Percentiles rank a stretch among this genome's conserved stretches.
Evolutionary conservation across 805 yeast genomes (phyloP).

Genomic region (Candida taoyuanica): DNA sequence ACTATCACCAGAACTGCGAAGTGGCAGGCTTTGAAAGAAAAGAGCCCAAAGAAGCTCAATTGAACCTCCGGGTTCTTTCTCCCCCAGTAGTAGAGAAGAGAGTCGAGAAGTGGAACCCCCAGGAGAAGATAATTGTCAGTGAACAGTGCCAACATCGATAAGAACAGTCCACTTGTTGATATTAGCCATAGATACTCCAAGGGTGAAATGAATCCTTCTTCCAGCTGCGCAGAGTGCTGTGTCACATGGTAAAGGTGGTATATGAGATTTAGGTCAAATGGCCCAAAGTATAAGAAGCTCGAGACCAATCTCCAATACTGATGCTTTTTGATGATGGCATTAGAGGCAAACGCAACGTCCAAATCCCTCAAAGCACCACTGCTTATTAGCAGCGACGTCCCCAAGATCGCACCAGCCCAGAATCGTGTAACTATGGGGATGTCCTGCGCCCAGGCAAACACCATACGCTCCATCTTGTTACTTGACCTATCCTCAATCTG

Average conservation of each 20-base stretch:
- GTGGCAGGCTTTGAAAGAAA: constrained; percentile 17
- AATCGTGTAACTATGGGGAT: constrained; percentile 20
- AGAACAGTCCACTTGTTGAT: too few relatives aligned
- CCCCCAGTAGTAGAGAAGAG: constrained; percentile 18
- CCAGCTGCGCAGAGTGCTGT: constrained; percentile 15
- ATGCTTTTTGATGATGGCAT: constrained; percentile 5
- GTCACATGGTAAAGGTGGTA: constrained; percentile 6
- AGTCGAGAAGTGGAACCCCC: constrained; percentile 10
- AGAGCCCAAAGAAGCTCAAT: constrained; percentile 11
- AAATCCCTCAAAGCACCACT: constrained; percentile 5
- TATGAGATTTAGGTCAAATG: constrained; percentile 12
- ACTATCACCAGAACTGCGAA: constrained; percentile 8
- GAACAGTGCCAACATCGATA: constrained; percentile 9
- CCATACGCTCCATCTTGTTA: constrained; percentile 21
- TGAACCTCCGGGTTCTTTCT: constrained; percentile 18
- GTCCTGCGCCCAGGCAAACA: constrained; percentile 14
- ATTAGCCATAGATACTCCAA: constrained; percentile 22
- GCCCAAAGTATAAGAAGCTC: constrained; percentile 18
- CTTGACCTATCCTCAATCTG: not conserved
- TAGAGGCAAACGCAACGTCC: constrained; percentile 14
- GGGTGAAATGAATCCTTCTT: constrained; percentile 8
- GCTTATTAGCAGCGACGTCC: constrained; percentile 14
- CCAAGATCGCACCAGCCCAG: constrained; percentile 14
- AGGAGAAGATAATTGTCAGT: constrained; percentile 4
- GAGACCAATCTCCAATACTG: constrained; percentile 23